Base-by-base conservation (phyloP, 116 monocot species). In the Phalaenopsis hybrid region DNA sequence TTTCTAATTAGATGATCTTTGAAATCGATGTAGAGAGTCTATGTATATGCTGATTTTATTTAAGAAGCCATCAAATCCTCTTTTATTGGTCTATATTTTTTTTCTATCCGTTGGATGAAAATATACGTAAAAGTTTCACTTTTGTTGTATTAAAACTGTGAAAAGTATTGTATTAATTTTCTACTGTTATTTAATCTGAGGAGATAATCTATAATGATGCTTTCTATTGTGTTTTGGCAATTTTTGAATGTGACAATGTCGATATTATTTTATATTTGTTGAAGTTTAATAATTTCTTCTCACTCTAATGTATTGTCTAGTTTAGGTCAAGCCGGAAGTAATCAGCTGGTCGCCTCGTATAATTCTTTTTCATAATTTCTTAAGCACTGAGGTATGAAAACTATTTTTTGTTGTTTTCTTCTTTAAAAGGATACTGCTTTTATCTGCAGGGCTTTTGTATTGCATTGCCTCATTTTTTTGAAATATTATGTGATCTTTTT, bases 311-410 rank as follows among this genome's bases (percentile, higher is more conserved):
- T 58, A 78, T 69, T 82, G 11, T 45, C 55, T 34, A 72, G 23
- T 78, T 74, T 77, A 96, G 96, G 90, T 96, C 73, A 96, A 93
- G 84, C 92, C 93, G 52, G 96, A 93, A 88, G 82, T 96, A 77
- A 82, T 93, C 57, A 96, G 90, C 78, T 96, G 96, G 96, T 90
- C 92, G 6, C 96, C 96, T 17, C 84, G 93, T 76, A 88, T 96
- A 75, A 85, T 92, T 84, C 82, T 96, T 75, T 93, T 93, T 50
- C 93, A 83, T 72, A 92, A 90, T 75, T 96, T 96, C 81, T 86
- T 96, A 72, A 96, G 96, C 83, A 79, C 55, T 18, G 93, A 96
- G 96, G 96, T 93, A 86, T 80, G 49, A 16, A 11, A 61, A 74
- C 1, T 31, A 11, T 51, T 77, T 51, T 5, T 51, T 28, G 28